Base-by-base conservation (phyloP, 371 early-diverging fungal genomes). In the Caulochytrium protostelioides region DNA sequence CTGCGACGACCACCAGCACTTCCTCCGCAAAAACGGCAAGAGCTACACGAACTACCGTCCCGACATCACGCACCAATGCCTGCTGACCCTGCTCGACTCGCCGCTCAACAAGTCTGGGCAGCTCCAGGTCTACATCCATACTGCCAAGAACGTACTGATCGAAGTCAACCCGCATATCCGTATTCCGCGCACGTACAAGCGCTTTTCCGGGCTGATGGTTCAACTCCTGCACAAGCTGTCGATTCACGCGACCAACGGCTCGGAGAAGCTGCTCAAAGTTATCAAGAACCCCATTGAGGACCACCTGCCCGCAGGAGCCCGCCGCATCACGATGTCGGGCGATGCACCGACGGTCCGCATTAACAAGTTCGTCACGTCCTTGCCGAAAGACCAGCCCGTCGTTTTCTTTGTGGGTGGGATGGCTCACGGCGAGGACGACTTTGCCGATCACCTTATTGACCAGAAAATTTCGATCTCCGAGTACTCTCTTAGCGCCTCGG, bases 161-260 rank as follows among this genome's bases (percentile, higher is more conserved):
- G 94, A 94, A 66, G 77, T 98, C 34, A 87, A 85, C 49, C 92
- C 92, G 32, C 81, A 85, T 40, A 84, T 86, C 37, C 73, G 98
- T 45, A 92, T 98, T 46, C 98, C 98, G 15, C 65, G 98, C 55
- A 94, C 95, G 6, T 92, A 84, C 50, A 89, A 85, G 59, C 79
- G 98, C 43, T 98, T 98, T 59, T 76, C 82, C 37, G 98, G 97
- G 26, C 60, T 97, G 34, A 85, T 92, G 79, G 91, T 94, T 17
- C 91, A 98, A 72, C 67, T 98, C 38, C 70, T 95, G 31, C 94
- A 94, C 56, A 95, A 94, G 55, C 54, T 92, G 46, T 76, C 79
- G 37, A 92, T 98, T 48, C 82, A 83, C 30, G 71, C 87, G 16
- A 81, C 79, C 25, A 76, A 77, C 39, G 83, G 91, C 22, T 70